phyloP scores from a whole-genome alignment of 345 rosid species.

The Dipteronia sinensis region DNA sequence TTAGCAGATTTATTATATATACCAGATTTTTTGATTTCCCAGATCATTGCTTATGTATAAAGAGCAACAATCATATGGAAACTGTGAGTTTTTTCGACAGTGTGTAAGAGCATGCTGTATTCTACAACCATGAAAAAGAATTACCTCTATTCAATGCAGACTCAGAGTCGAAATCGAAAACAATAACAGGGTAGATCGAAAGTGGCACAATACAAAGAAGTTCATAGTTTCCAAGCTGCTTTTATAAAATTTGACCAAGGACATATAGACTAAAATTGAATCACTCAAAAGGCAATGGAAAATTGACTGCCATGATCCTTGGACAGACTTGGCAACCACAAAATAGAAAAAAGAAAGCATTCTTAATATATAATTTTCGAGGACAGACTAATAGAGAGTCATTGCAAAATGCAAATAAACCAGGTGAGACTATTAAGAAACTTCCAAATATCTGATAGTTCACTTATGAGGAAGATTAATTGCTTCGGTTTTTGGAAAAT shows the following conservation, averaged over 20 bases:
- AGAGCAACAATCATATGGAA: too few species aligned
- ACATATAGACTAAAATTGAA: background rate
- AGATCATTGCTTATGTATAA: too few species aligned
- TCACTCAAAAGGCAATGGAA: background rate
- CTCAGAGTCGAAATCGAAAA: background rate
- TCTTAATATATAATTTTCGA: background rate
- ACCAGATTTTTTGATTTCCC: too few species aligned
- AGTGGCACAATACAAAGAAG: too few species aligned
- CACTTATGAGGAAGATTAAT: background rate
- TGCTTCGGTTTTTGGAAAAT: background rate
- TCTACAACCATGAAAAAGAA: too few species aligned
- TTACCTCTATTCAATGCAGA: background rate
- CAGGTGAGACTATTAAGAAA: constrained; percentile 4
- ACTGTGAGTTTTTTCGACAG: too few species aligned
- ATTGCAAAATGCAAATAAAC: background rate
- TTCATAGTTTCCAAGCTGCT: background rate
- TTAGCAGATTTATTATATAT: too few species aligned
- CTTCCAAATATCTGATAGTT: background rate
- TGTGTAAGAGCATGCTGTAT: too few species aligned
- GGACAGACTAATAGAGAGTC: constrained; percentile 1
- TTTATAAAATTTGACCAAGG: background rate
- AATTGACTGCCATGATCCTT: background rate
- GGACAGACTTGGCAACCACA: background rate
- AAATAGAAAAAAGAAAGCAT: background rate
- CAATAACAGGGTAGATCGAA: background rate